phyloP scores from a whole-genome alignment of 768 basidiomycete genomes.

The Baorangia bicolor region DNA sequence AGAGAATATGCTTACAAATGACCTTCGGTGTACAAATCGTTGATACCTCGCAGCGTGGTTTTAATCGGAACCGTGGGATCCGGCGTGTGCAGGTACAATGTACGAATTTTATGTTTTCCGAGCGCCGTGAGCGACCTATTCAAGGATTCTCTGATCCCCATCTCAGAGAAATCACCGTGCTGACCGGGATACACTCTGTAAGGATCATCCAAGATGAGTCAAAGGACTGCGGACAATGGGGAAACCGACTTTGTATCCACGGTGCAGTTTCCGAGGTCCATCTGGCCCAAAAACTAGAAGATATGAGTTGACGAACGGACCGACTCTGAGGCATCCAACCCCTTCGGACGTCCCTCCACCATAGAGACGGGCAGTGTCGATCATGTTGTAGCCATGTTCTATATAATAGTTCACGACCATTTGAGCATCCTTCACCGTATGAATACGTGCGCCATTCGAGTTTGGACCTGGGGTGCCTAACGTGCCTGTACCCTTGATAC shows the following conservation, averaged over 20 bases:
- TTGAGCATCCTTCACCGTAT: slow-evolving; percentile 15
- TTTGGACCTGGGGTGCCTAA: slow-evolving; percentile 20
- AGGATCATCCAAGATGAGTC: background rate
- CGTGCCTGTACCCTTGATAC: slow-evolving; percentile 18
- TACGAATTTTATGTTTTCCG: slow-evolving; percentile 13
- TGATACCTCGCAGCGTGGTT: slow-evolving; percentile 43
- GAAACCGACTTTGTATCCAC: slow-evolving; percentile 20
- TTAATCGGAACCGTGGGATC: slow-evolving; percentile 46
- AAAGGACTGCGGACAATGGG: background rate
- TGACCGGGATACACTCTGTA: slow-evolving; percentile 7
- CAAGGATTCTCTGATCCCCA: slow-evolving; percentile 12
- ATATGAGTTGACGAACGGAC: background rate
- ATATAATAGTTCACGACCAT: slow-evolving; percentile 13
- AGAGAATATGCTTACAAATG: slow-evolving; percentile 40
- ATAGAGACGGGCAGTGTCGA: slow-evolving; percentile 27
- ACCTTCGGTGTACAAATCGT: slow-evolving; percentile 51
- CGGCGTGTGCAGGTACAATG: slow-evolving; percentile 44
- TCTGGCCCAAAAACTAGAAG: slow-evolving; percentile 15
- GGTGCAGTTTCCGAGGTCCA: slow-evolving; percentile 11
- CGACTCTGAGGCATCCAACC: slow-evolving; percentile 3
- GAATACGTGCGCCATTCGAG: slow-evolving; percentile 23
- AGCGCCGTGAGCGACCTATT: slow-evolving; percentile 11
- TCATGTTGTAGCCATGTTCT: slow-evolving; percentile 13
- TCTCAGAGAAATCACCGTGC: slow-evolving; percentile 7
- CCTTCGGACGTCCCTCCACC: slow-evolving; percentile 23